Conservation (phyloP, 768 basidiomycete species). For the Rhizopogon vinicolor region DNA sequence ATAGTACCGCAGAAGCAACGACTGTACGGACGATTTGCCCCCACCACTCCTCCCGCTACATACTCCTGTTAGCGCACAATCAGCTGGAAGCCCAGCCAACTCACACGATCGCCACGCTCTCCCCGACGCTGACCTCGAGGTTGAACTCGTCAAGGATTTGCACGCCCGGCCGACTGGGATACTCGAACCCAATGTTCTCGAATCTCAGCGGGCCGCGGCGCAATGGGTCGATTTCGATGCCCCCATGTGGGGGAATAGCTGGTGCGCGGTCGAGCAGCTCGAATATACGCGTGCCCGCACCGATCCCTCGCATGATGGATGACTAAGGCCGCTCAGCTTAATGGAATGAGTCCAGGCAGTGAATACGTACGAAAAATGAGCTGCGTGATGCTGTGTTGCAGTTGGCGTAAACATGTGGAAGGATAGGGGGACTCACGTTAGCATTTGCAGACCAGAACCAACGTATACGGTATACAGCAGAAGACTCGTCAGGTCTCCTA, state of each 20-base stretch:
- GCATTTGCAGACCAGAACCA: constrained; percentile 72
- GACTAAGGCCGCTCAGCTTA: constrained; percentile 39
- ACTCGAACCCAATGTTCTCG: constrained; percentile 82
- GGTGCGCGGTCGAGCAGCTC: constrained; percentile 83
- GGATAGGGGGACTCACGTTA: constrained; percentile 48
- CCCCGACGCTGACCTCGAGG: constrained; percentile 76
- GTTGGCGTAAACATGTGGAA: constrained; percentile 4
- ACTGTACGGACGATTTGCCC: constrained; percentile 91
- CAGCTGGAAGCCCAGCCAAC: constrained; percentile 26
- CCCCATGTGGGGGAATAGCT: constrained; percentile 61
- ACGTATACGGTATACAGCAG: constrained; percentile 91
- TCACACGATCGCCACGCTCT: constrained; percentile 89
- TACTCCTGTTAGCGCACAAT: constrained; percentile 1
- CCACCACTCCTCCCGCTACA: constrained; percentile 85
- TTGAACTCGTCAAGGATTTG: constrained; percentile 81
- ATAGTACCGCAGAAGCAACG: constrained; percentile 83
- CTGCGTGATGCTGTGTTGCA: constrained; percentile 13
- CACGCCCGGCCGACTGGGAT: constrained; percentile 80
- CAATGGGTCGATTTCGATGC: constrained; percentile 48
- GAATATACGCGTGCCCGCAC: constrained; percentile 91
- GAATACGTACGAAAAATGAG: constrained; percentile 33
- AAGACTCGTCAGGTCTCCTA: constrained; percentile 87
- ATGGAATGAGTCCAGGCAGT: background rate
- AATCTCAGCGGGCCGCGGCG: constrained; percentile 73
- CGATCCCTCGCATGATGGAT: constrained; percentile 95